Conservation (phyloP, 2,329 filamentous ascomycete species). For the Xylariaceae sp. region DNA sequence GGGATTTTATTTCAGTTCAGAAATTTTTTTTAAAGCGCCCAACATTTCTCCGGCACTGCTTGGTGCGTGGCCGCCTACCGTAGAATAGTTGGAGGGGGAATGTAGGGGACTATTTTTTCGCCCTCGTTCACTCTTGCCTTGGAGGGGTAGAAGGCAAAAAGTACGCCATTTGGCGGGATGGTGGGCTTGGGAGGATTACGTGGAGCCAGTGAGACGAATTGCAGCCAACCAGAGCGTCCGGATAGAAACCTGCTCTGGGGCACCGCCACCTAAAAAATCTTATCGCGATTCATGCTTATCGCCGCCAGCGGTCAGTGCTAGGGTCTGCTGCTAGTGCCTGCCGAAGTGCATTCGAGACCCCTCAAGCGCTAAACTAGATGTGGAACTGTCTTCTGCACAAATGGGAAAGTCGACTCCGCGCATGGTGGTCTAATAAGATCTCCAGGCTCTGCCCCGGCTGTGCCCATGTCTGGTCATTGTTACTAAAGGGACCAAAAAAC, state of each 20-base stretch:
- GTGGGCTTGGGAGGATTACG: constrained; percentile 3
- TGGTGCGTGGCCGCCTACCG: constrained; percentile 2
- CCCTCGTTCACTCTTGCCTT: neutral
- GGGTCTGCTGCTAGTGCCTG: no score
- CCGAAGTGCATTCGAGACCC: no score
- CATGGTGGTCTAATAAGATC: no score
- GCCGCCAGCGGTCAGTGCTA: neutral
- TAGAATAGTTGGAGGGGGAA: constrained; percentile 7
- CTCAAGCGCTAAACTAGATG: neutral
- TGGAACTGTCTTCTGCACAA: neutral
- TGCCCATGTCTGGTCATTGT: no score
- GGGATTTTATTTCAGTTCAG: constrained; percentile 20
- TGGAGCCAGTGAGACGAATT: constrained; percentile 2
- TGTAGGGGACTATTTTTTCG: neutral
- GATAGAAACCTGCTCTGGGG: neutral
- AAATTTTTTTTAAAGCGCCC: constrained; percentile 10
- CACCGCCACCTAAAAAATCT: neutral
- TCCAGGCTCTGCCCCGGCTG: no score
- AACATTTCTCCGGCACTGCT: constrained; percentile 1
- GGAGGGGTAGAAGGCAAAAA: constrained; percentile 13
- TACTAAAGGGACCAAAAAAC: no score
- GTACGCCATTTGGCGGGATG: constrained; percentile 12
- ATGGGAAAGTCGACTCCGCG: neutral
- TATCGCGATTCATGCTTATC: constrained; percentile 6
- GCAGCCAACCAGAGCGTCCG: neutral